These are phyloP conservation scores for Solanum clarkiae DNA, from an alignment of 257 asterid species.

Conservation along the genomic window DNA sequence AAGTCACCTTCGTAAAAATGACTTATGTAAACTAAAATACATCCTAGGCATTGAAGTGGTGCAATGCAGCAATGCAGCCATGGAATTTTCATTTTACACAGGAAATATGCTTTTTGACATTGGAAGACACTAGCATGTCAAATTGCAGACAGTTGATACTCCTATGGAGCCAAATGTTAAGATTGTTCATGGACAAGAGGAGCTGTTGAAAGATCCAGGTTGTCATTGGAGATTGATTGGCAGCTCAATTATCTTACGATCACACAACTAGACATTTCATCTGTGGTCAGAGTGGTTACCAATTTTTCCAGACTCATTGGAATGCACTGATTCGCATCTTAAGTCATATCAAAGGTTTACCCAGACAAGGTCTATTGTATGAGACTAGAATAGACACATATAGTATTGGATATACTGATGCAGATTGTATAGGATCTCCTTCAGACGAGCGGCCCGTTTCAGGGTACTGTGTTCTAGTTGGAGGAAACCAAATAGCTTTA, in stretches of 20 bases:
- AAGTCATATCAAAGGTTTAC: not conserved
- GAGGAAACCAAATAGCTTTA: not conserved
- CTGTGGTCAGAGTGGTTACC: not conserved
- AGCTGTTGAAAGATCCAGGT: not conserved
- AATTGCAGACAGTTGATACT: not conserved
- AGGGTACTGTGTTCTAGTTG: not conserved
- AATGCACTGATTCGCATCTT: not conserved
- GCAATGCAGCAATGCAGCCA: not conserved
- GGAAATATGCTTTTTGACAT: not conserved
- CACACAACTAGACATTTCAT: not conserved
- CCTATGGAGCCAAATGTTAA: not conserved
- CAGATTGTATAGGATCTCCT: not conserved
- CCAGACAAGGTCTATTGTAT: not conserved
- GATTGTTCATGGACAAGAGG: not conserved
- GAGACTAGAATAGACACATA: not conserved
- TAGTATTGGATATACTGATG: not conserved
- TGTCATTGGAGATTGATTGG: not conserved
- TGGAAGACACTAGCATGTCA: not conserved
- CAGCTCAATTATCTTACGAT: not conserved
- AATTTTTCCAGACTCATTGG: not conserved
- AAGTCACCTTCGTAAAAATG: not conserved
- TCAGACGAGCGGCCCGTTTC: not conserved
- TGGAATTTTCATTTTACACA: not conserved
- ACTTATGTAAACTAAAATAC: not conserved
- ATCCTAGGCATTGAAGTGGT: not conserved